A percentile compares a stretch with the other conserved stretches of the same genome.
These are phyloP conservation scores for Colletotrichum noveboracense DNA, from an alignment of 2,329 filamentous ascomycete species.

Conservation along the genomic window DNA sequence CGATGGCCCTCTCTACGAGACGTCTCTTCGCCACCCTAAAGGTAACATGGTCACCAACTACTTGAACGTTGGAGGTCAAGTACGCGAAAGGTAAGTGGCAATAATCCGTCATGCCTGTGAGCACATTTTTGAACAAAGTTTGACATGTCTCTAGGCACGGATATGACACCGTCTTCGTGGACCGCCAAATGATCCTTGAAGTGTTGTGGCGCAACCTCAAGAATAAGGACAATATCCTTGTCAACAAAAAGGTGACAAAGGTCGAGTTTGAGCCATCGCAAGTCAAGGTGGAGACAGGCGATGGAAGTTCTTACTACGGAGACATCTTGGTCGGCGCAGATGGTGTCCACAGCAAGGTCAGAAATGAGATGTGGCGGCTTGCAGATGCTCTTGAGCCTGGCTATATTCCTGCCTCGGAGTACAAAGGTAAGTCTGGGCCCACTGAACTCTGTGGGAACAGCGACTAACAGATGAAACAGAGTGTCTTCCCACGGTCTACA, in stretches of 20 bases:
- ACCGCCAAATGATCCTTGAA: slow-evolving; percentile 38
- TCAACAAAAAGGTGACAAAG: not conserved
- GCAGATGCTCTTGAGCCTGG: slow-evolving; percentile 27
- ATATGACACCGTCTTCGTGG: slow-evolving; percentile 37
- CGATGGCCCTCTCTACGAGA: not conserved
- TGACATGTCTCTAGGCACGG: slow-evolving; percentile 22
- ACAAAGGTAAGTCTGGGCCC: not conserved
- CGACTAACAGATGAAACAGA: not conserved
- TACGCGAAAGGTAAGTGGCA: not conserved
- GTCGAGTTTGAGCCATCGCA: not conserved
- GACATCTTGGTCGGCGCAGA: slow-evolving; percentile 35
- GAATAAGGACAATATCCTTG: slow-evolving; percentile 27
- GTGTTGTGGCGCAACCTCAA: slow-evolving; percentile 35
- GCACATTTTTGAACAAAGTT: not conserved
- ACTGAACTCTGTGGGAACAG: not conserved
- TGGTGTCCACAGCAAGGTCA: slow-evolving; percentile 42
- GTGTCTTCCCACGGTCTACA: slow-evolving; percentile 26
- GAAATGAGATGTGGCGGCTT: slow-evolving; percentile 32
- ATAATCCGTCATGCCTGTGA: not conserved
- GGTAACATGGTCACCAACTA: not conserved
- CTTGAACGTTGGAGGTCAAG: not conserved
- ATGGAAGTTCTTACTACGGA: not conserved
- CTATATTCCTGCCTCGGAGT: slow-evolving; percentile 25
- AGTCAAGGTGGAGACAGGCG: not conserved
- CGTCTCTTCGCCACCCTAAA: not conserved